These are phyloP conservation scores for Bruguiera sexangula DNA, from an alignment of 345 rosid genomes.

Conservation along the genomic window DNA sequence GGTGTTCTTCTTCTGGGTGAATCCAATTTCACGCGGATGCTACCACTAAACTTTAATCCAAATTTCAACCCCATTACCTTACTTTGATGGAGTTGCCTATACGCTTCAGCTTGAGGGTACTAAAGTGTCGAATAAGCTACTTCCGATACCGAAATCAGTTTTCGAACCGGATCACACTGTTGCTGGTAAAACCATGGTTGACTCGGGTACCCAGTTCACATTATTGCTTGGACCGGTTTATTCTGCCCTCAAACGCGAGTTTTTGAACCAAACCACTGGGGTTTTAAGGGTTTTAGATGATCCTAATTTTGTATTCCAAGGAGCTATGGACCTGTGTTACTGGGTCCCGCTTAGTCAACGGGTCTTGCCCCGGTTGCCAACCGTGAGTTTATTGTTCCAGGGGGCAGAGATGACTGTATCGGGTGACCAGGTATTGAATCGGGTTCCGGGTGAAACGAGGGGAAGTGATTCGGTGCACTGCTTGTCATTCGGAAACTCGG, in stretches of 20 bases:
- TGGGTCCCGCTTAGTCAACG: slow-evolving; percentile 33
- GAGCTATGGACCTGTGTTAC: slow-evolving; percentile 89
- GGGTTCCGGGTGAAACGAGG: slow-evolving; percentile 55
- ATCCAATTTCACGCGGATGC: slow-evolving; percentile 51
- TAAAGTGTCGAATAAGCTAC: slow-evolving; percentile 52
- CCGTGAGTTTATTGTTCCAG: slow-evolving; percentile 60
- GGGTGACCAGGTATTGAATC: slow-evolving; percentile 53
- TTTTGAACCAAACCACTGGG: slow-evolving; percentile 53
- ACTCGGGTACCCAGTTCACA: slow-evolving; percentile 88
- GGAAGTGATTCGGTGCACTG: slow-evolving; percentile 72
- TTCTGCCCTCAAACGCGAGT: slow-evolving; percentile 52
- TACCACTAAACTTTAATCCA: slow-evolving; percentile 61
- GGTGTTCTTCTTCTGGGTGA: slow-evolving; percentile 79
- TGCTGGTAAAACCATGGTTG: slow-evolving; percentile 95
- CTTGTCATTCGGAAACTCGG: slow-evolving; percentile 83
- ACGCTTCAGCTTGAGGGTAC: slow-evolving; percentile 91
- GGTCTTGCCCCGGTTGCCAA: slow-evolving; percentile 42
- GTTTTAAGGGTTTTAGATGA: slow-evolving; percentile 55
- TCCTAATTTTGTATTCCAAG: slow-evolving; percentile 69
- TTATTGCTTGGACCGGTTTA: slow-evolving; percentile 86
- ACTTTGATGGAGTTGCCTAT: slow-evolving; percentile 82
- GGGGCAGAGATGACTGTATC: slow-evolving; percentile 77
- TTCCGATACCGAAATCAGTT: slow-evolving; percentile 53
- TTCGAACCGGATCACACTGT: slow-evolving; percentile 86
- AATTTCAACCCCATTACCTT: slow-evolving; percentile 64